Evolutionary conservation across 768 basidiomycete species (phyloP).

Genomic region (Amanita fuliginea): DNA sequence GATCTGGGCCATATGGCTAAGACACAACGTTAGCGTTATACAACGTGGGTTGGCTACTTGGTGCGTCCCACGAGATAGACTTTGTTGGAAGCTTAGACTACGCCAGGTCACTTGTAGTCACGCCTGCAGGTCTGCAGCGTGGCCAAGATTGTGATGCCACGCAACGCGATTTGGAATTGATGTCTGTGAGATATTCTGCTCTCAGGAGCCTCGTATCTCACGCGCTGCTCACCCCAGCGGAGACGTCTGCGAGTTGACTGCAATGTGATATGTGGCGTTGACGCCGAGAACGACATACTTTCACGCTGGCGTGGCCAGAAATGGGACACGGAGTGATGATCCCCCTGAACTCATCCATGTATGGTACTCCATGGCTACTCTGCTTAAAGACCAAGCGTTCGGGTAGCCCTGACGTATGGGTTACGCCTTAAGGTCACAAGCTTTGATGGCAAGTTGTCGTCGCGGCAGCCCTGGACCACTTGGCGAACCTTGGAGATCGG

Average conservation of each 20-base stretch:
- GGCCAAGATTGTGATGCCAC: neutral
- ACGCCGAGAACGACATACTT: neutral
- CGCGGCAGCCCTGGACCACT: neutral
- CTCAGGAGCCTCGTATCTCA: neutral
- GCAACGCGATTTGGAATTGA: neutral
- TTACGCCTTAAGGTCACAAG: conserved; percentile 3
- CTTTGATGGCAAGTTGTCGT: conserved; percentile 3
- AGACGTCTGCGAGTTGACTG: neutral
- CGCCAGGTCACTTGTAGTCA: neutral
- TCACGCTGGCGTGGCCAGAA: neutral
- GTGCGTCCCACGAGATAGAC: neutral
- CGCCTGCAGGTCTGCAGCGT: neutral
- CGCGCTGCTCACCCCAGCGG: neutral
- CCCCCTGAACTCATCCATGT: neutral
- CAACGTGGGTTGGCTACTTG: neutral
- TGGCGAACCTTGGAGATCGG: neutral
- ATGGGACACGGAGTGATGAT: neutral
- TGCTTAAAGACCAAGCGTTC: neutral
- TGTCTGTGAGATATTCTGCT: neutral
- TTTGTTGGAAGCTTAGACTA: neutral
- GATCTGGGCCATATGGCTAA: neutral
- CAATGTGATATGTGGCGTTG: neutral
- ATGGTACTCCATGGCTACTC: neutral
- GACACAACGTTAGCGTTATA: neutral
- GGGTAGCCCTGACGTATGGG: neutral